A percentile compares a stretch with the other conserved stretches of the same genome.
Conservation (phyloP, 1,284 basidiomycete species). For the Jaminaea rosea region DNA sequence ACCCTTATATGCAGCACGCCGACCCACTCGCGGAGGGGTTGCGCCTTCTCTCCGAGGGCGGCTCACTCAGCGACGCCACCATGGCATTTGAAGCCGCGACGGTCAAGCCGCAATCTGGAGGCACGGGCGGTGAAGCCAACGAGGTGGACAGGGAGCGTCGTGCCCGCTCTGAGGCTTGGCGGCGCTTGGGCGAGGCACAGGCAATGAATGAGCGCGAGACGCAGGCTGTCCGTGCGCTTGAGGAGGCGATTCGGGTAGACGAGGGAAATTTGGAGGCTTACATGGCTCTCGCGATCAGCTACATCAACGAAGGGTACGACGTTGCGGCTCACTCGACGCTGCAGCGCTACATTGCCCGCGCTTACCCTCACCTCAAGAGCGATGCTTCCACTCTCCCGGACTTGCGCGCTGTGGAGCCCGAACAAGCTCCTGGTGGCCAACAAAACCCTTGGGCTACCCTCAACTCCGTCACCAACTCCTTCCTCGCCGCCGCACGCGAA, state of each 20-base stretch:
- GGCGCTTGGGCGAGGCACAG: conserved; percentile 80
- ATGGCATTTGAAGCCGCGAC: conserved; percentile 75
- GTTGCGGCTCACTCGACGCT: conserved; percentile 78
- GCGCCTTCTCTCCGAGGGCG: conserved; percentile 62
- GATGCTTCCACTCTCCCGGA: conserved; percentile 56
- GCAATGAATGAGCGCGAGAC: conserved; percentile 82
- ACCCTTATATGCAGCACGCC: conserved; percentile 58
- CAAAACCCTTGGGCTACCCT: conserved; percentile 75
- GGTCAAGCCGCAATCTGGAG: conserved; percentile 26
- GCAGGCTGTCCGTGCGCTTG: conserved; percentile 54
- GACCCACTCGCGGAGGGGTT: conserved; percentile 54
- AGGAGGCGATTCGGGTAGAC: conserved; percentile 57
- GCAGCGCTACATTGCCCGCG: conserved; percentile 71
- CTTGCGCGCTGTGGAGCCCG: conserved; percentile 48
- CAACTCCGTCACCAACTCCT: conserved; percentile 69
- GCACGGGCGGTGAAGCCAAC: conserved; percentile 57
- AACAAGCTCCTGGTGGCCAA: conserved; percentile 16
- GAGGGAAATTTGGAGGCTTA: conserved; percentile 58
- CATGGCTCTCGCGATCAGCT: conserved; percentile 72
- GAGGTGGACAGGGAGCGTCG: conserved; percentile 36
- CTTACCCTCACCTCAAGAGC: conserved; percentile 59
- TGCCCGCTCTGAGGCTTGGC: conserved; percentile 72
- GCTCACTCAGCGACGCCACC: conserved; percentile 73
- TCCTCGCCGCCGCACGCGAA: conserved; percentile 69
- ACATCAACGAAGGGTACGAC: conserved; percentile 91